Evolutionary conservation across 2,329 filamentous ascomycete species (phyloP), one percentile per base, ranked within the genome.

Genomic region (Fusarium foetens): DNA sequence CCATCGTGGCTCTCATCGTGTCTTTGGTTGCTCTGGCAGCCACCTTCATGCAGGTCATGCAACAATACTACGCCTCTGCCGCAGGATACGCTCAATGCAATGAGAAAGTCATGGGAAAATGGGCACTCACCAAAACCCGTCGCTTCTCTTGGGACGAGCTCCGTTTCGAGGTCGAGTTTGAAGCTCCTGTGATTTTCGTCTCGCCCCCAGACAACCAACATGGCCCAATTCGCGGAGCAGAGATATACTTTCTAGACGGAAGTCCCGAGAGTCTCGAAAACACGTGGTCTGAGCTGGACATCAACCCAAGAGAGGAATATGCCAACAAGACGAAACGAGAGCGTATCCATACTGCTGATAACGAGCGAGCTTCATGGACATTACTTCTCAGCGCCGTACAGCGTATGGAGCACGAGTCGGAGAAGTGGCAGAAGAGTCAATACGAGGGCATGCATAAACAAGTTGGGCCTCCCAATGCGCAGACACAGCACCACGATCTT

Each of bases 331-430:
- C 76, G 19, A 60, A 57, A 12, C 80, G 80, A 71, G 72, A 82
- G 66, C 75, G 79, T 55, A 81, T 89, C 1, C 86, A 87, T 68
- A 89, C 87, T 5, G 86, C 87, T 10, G 86, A 89, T 71, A 88
- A 88, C 60, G 87, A 89, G 74, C 79, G 83, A n/a, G 86, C 86
- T 6, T 87, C 87, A 2, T 89, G 87, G 87, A 81, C 86, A 8
- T 81, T 82, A 11, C 77, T 89, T 16, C 80, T 89, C n/a, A 83
- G 82, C 7, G 82, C 84, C 16, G 74, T 88, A 0, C 87, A 89
- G 60, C 75, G 76, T 21, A 86, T 88, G 82, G 87, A 89, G 73
- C 60, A 72, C 1, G 79, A 83, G 21, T 88, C 87, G 8, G 74
- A 79, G n/a, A 67, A 76, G 6, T 89, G 87, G 87, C 83, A 86